Base-by-base conservation (phyloP, 257 asterid species). In the Perilla frutescens region DNA sequence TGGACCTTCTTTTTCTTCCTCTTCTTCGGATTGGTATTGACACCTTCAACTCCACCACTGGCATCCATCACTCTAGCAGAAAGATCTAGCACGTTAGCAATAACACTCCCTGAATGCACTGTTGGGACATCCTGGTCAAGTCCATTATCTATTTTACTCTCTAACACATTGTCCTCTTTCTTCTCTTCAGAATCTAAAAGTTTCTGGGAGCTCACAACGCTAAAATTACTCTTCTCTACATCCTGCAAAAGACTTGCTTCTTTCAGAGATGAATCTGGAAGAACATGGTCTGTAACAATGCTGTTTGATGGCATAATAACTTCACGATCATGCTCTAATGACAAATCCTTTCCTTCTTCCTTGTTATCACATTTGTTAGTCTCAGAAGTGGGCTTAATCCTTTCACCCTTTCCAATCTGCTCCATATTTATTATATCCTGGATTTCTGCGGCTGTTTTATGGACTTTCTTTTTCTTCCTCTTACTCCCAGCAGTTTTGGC, bases 401-500 rank as follows among this genome's bases (percentile, higher is more conserved):
- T 71, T 48, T 72, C 82, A 76, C 15, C 79, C 50, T 77, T 67
- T 13, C 77, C 36, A 72, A 31, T 50, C n/a, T 61, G 85, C 73
- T 75, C 79, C 43, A 50, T 15, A n/a, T 56, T 73, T 57, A 65
- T 66, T 64, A 48, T 53, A 69, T 75, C 84, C 79, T 73, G 86
- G 57, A 70, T 32, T 34, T 68, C 50, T 44, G 70, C 78, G 69
- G 67, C 76, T 59, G 81, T 62, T 71, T 79, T 79, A 80, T 34
- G 58, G 37, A 20, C 29, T 79, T 68, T 77, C 83, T 63, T 85
- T 80, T 72, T 88, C 81, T 76, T 86, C 80, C 68, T 72, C 84
- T 71, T 76, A 8, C 3, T 77, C 66, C 81, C 79, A 73, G 44
- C 56, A 64, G 84, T 64, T 62, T 76, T 55, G 66, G 67, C 80